A percentile compares a stretch with the other conserved stretches of the same genome.
phyloP scores from a whole-genome alignment of 192 early-diverging fungal genomes.

The Coemansia aciculifera region DNA sequence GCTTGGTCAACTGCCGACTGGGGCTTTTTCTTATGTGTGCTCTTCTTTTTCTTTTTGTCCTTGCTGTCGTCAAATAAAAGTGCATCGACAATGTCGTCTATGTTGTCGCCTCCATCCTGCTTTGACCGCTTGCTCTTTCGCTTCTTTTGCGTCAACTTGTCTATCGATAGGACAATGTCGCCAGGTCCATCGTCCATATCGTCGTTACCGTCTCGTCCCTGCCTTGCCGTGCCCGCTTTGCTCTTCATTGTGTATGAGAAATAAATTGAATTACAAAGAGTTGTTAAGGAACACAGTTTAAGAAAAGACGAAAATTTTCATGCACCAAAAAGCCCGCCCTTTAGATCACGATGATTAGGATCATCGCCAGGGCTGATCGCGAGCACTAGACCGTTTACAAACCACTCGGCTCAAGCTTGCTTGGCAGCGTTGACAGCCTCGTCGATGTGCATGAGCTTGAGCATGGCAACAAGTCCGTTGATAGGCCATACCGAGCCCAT shows the following conservation, averaged over 20 bases:
- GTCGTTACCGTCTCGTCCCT: neutral
- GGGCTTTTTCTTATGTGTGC: neutral
- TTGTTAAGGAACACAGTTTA: neutral
- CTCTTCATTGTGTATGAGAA: neutral
- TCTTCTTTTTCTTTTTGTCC: conserved; percentile 14
- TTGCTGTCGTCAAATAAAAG: conserved; percentile 16
- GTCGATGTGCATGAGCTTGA: conserved; percentile 25
- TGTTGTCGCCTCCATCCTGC: conserved; percentile 2
- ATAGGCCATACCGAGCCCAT: conserved; percentile 20
- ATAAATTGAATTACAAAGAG: neutral
- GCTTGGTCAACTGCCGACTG: neutral
- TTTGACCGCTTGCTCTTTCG: conserved; percentile 7
- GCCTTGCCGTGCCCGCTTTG: neutral
- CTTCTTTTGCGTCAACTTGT: conserved; percentile 5
- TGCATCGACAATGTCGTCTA: conserved; percentile 45
- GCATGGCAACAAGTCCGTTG: conserved; percentile 13
- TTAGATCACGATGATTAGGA: neutral
- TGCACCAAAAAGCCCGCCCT: neutral
- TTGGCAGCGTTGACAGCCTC: conserved; percentile 17
- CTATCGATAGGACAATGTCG: conserved; percentile 27
- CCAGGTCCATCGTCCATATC: conserved; percentile 12
- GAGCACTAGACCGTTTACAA: neutral
- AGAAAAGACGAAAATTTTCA: neutral
- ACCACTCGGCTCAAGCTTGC: conserved; percentile 1
- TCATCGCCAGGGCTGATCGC: neutral